A percentile compares a stretch with the other conserved stretches of the same genome.
Evolutionary conservation across 2,329 filamentous ascomycete genomes (phyloP).

Genomic region (Monascus ruber): DNA sequence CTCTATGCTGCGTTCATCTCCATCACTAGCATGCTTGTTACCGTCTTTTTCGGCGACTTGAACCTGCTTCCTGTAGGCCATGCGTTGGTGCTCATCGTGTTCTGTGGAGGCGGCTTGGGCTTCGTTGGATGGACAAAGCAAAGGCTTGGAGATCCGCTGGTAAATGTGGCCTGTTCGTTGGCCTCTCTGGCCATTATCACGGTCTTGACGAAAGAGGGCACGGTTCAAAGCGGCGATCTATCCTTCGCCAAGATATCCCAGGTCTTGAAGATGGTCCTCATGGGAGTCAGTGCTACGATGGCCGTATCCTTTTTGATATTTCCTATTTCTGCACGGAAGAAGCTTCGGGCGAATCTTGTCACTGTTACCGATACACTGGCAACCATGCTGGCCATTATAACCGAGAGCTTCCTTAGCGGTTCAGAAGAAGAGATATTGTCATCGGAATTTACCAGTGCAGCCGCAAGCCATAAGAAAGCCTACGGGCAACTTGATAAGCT

Average conservation of each 20-base stretch:
- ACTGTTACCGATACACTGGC: constrained; percentile 64
- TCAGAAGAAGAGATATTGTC: constrained; percentile 65
- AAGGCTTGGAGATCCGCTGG: constrained; percentile 62
- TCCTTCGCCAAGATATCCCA: constrained; percentile 71
- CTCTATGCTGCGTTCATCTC: constrained; percentile 66
- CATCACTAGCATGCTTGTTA: constrained; percentile 78
- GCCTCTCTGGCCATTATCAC: constrained; percentile 83
- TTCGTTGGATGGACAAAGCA: constrained; percentile 85
- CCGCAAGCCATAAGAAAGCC: constrained; percentile 52
- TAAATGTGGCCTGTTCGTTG: constrained; percentile 75
- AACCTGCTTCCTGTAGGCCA: constrained; percentile 62
- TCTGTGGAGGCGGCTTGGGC: constrained; percentile 75
- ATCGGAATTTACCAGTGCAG: constrained; percentile 51
- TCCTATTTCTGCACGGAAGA: constrained; percentile 62
- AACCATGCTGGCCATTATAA: constrained; percentile 71
- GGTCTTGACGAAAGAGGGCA: constrained; percentile 80
- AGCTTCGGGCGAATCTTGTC: constrained; percentile 62
- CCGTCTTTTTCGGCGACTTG: constrained; percentile 62
- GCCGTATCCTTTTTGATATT: constrained; percentile 66
- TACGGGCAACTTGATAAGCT: constrained; percentile 64
- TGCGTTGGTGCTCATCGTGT: constrained; percentile 66
- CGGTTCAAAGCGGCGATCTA: constrained; percentile 71
- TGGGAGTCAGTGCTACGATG: constrained; percentile 63
- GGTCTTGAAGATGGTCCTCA: constrained; percentile 70
- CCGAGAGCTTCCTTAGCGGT: constrained; percentile 71